A percentile compares a stretch with the other conserved stretches of the same genome.
Conservation (phyloP, 2,329 filamentous ascomycete genomes). For the Helicocarpus griseus region DNA sequence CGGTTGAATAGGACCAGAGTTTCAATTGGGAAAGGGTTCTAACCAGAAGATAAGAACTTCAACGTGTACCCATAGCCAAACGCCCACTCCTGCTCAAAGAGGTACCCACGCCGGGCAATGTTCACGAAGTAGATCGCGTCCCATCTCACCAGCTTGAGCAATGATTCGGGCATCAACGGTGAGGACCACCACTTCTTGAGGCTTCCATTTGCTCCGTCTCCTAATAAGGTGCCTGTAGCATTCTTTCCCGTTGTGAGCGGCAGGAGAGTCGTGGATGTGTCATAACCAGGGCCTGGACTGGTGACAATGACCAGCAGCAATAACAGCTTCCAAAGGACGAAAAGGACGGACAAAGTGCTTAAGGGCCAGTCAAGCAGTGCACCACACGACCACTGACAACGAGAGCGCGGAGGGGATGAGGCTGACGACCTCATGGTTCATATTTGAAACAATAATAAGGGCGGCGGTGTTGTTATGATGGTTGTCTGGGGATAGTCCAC, state of each 20-base stretch:
- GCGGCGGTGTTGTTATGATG: not conserved
- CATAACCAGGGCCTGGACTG: conserved; percentile 52
- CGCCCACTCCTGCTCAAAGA: conserved; percentile 58
- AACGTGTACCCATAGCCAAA: conserved; percentile 50
- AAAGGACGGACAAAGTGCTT: conserved; percentile 30
- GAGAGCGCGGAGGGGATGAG: not conserved
- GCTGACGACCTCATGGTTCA: not conserved
- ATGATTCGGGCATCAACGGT: not conserved
- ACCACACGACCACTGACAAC: conserved; percentile 1
- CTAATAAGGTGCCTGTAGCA: conserved; percentile 5
- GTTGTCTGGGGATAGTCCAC: not conserved
- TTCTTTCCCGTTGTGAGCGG: conserved; percentile 14
- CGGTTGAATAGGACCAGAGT: too few species aligned
- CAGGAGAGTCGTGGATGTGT: conserved; percentile 50
- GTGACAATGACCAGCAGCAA: conserved; percentile 40
- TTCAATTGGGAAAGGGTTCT: too few species aligned
- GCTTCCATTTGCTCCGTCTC: not conserved
- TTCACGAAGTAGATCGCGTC: conserved; percentile 53
- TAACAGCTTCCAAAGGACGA: conserved; percentile 47
- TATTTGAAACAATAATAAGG: not conserved
- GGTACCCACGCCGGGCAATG: conserved; percentile 43
- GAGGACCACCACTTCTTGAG: not conserved
- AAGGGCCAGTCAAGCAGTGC: conserved; percentile 19
- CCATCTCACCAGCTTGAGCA: conserved; percentile 46
- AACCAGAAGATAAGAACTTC: conserved; percentile 27